Conservation (phyloP, 768 basidiomycete species). For the Hysterangium stoloniferum region DNA sequence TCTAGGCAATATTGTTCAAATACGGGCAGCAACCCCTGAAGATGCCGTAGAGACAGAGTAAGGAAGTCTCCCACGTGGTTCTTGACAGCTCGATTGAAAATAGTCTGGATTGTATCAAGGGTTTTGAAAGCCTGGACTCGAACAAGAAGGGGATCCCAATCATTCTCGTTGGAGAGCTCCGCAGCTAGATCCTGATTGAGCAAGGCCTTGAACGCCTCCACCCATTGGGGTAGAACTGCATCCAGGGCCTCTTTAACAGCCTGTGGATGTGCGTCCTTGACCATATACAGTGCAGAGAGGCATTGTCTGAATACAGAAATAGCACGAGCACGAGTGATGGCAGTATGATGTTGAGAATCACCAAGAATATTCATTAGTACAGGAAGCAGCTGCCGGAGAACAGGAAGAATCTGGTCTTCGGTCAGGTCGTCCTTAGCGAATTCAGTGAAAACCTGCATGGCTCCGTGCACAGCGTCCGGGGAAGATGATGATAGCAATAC, state of each 20-base stretch:
- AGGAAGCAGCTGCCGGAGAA: conserved; percentile 83
- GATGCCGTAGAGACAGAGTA: conserved; percentile 47
- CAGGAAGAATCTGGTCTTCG: conserved; percentile 90
- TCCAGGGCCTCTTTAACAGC: conserved; percentile 77
- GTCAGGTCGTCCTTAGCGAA: conserved; percentile 89
- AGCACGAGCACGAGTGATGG: conserved; percentile 77
- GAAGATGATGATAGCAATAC: conserved; percentile 65
- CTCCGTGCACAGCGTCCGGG: conserved; percentile 79
- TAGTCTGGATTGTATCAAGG: conserved; percentile 67
- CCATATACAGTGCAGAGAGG: conserved; percentile 84
- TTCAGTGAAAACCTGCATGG: conserved; percentile 93
- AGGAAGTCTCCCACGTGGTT: conserved; percentile 58
- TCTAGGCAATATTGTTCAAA: conserved; percentile 59
- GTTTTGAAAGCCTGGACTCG: conserved; percentile 86
- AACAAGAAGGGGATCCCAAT: conserved; percentile 79
- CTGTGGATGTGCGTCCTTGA: conserved; percentile 86
- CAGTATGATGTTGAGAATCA: conserved; percentile 49
- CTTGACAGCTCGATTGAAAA: conserved; percentile 70
- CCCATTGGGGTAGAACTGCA: conserved; percentile 80
- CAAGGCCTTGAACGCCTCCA: conserved; percentile 81
- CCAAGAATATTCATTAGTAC: conserved; percentile 77
- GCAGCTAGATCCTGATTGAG: conserved; percentile 53
- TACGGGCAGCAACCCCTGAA: conserved; percentile 48
- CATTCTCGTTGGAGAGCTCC: conserved; percentile 49
- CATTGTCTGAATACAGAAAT: conserved; percentile 89